Evolutionary conservation across 2,329 filamentous ascomycete genomes (phyloP), one percentile per base, ranked within the genome.

Genomic region (Paradendryphiella salina): DNA sequence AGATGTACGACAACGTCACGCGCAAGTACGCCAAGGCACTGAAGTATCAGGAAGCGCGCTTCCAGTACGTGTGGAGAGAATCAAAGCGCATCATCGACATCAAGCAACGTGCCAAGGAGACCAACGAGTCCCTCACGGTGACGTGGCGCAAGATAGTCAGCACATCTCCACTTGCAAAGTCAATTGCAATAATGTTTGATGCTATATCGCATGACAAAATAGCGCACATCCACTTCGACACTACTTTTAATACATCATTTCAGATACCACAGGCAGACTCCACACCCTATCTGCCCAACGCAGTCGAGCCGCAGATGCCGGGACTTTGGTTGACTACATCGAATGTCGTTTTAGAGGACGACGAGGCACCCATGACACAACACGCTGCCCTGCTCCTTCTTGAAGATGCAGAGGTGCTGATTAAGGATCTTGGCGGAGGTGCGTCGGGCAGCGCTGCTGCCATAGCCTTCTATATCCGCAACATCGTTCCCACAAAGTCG

Each of bases 21-120:
- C 94, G 92, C 72, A 95, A 95, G 73, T 86, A 96, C 63, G 92
- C 91, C 68, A 96, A 93, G 76, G 90, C 89, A 3, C 83, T 96
- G 68, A 95, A 94, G 69, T 94, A 93, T 74, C 92, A 92, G 69
- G 93, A 99, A 74, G 88, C 92, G 60, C 87, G 89, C 53, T 88
- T 86, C 49, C 88, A 92, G 61, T 97, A 96, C 70, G 88, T 99
- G 4, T 94, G 90, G 85, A 88, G 87, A 65, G 90, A 99, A 69
- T 90, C 89, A 2, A 91, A 94, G 71, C 84, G 83, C 51, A 93
- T 97, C 39, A 77, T 94, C 23, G 79, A 83, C 28, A 79, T 94
- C 63, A 95, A 94, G 69, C 88, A 95, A 57, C 90, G 89, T 65
- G 90, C 86, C 2, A 85, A 87, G 50, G 90, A 93, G 72, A 80